Base-by-base conservation (phyloP, 805 yeast genomes). In the Candida argentea region DNA sequence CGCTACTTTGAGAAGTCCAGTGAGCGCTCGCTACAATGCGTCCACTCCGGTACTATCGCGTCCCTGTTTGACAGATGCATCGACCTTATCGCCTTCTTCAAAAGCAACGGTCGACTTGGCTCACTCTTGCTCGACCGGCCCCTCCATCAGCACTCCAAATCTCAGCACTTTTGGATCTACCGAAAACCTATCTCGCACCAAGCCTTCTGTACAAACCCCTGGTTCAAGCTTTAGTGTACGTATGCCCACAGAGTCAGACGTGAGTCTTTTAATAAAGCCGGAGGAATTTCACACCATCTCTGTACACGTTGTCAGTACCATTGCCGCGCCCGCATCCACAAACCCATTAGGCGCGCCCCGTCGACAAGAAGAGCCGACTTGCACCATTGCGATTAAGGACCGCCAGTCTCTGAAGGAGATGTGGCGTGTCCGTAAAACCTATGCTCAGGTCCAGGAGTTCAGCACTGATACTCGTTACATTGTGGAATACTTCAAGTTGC, bases 361-460 rank as follows among this genome's bases (percentile, higher is more conserved):
- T 22, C 64, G 65, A 37, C 39, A 58, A 1, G 80, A 73, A 22
- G 85, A 77, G 23, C 76, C 80, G 11, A 54, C 55, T 16, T 63
- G 81, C 14, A 61, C 80, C 1, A 64, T 87, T 30, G 66, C 78
- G 11, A 73, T 81, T 4, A 56, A 67, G 25, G 89, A 81, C 39
- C 66, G 75, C 19, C 73, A 65, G 14, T 54, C 76, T 2, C 58
- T 62, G 22, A 74, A 74, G 35, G 84, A 76, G 40, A 68, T 82
- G 61, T 87, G 94, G 79, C 65, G 75, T 39, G 73, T 84, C 29
- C 60, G 73, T 23, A 85, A 85, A 43, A 51, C 73, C 2, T 67
- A 74, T 33, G 55, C 69, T 2, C 78, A 76, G 40, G 55, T 89
- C n/a, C 36, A 59, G 5, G 60, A 65, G 6, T 62, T 87, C 36